These are phyloP conservation scores for Eimeria praecox DNA, from an alignment of 169 alveolate species.

Conservation along the genomic window DNA sequence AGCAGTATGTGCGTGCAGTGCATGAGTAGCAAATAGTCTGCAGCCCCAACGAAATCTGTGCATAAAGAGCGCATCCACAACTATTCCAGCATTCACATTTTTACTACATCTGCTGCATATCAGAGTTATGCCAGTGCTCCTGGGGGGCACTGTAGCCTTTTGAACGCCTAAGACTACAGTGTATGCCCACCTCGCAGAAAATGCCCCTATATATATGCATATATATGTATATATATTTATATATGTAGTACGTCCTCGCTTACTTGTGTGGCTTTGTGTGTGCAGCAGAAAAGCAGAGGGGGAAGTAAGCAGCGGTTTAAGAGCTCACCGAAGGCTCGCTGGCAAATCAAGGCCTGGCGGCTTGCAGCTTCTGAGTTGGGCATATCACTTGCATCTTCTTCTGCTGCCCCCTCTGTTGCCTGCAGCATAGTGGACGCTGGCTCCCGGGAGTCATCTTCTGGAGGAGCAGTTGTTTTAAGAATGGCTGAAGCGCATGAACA, in stretches of 20 bases:
- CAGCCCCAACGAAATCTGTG: neutral
- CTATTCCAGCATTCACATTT: neutral
- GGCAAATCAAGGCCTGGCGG: neutral
- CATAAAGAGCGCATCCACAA: neutral
- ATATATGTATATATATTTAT: neutral
- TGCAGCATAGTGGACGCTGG: neutral
- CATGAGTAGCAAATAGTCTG: neutral
- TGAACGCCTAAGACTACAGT: no score
- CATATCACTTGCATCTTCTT: neutral
- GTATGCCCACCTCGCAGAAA: no score
- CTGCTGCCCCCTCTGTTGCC: slow-evolving; percentile 22
- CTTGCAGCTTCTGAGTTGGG: neutral
- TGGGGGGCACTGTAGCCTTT: no score
- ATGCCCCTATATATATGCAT: neutral
- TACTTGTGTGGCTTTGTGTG: neutral
- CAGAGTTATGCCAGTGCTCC: no score
- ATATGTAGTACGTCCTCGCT: neutral
- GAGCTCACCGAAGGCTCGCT: slow-evolving; percentile 52
- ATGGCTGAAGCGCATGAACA: slow-evolving; percentile 25
- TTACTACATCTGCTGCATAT: no score
- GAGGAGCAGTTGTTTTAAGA: neutral
- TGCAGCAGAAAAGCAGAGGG: neutral
- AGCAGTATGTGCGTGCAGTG: neutral
- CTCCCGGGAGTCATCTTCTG: neutral
- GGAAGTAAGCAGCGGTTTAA: no score